Evolutionary conservation across 202 grass and related monocot species (phyloP).

Genomic region (Panicum hallii): DNA sequence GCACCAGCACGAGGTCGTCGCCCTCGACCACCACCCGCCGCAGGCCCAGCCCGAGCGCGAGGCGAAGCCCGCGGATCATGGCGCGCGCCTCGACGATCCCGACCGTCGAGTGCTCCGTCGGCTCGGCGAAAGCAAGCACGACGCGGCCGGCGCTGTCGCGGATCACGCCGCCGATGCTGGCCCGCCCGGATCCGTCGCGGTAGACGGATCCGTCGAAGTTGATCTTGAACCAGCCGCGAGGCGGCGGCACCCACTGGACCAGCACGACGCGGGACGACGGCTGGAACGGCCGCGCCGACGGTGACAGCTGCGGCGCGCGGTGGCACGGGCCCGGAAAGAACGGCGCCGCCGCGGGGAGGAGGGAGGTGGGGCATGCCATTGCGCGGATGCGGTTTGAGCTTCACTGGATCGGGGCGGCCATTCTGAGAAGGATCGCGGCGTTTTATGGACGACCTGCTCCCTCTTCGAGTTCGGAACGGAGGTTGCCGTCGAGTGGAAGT

Average conservation of each 20-base stretch:
- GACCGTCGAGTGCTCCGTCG: background rate
- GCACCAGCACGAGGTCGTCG: constrained; percentile 13
- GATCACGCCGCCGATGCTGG: background rate
- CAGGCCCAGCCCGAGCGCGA: background rate
- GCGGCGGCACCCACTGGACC: background rate
- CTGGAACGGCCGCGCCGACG: background rate
- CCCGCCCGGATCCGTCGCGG: background rate
- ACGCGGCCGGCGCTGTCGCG: background rate
- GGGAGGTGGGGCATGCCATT: background rate
- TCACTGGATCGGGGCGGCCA: no score
- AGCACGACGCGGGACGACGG: background rate
- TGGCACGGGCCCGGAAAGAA: background rate
- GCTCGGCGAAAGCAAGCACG: background rate
- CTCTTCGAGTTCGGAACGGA: no score
- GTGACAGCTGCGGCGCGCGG: background rate
- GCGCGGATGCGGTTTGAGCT: no score
- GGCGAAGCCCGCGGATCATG: background rate
- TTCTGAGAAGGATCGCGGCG: background rate
- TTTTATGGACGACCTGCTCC: background rate
- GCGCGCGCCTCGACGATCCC: constrained; percentile 7
- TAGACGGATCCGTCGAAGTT: background rate
- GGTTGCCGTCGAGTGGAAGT: background rate
- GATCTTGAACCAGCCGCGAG: background rate
- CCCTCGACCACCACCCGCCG: background rate
- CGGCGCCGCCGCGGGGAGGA: no score